phyloP scores from a whole-genome alignment of 2,329 filamentous ascomycete species.

The Fusarium coicis region DNA sequence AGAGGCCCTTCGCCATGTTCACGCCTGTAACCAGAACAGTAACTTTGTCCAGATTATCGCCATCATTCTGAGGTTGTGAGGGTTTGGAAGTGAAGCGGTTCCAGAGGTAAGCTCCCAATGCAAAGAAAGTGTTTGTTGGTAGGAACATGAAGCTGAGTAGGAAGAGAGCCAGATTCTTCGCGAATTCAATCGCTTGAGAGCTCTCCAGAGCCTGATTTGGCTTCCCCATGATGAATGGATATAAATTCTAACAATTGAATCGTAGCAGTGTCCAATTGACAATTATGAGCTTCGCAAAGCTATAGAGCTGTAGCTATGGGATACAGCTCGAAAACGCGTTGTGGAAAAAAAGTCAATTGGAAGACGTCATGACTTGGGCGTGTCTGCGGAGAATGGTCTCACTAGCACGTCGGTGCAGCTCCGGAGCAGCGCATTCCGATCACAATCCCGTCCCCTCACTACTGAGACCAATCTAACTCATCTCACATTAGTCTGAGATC shows the following conservation, averaged over 20 bases:
- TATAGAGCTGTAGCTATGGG: not conserved
- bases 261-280: not conserved
- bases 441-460: not conserved
- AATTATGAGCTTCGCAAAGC: not conserved
- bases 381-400: constrained; percentile 9
- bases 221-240: not conserved
- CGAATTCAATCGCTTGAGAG: constrained; percentile 5
- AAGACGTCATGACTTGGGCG: constrained; percentile 38
- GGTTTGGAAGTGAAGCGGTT: not conserved
- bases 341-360: constrained; percentile 2
- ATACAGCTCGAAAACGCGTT: not conserved
- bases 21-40: constrained; percentile 78
- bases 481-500: not conserved
- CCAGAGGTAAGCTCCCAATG: constrained; percentile 17
- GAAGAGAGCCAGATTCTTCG: constrained; percentile 28
- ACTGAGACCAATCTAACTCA: not conserved
- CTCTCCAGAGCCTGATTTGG: not conserved
- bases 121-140: not conserved
- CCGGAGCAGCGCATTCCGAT: constrained; percentile 8
- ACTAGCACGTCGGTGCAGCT: not conserved
- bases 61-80: not conserved
- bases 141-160: constrained; percentile 26
- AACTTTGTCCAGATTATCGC: constrained; percentile 22
- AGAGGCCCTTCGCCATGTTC: constrained; percentile 76
- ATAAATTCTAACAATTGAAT: not conserved